phyloP scores from a whole-genome alignment of 1,139 yeast species.

The Geotrichum restrictum region DNA sequence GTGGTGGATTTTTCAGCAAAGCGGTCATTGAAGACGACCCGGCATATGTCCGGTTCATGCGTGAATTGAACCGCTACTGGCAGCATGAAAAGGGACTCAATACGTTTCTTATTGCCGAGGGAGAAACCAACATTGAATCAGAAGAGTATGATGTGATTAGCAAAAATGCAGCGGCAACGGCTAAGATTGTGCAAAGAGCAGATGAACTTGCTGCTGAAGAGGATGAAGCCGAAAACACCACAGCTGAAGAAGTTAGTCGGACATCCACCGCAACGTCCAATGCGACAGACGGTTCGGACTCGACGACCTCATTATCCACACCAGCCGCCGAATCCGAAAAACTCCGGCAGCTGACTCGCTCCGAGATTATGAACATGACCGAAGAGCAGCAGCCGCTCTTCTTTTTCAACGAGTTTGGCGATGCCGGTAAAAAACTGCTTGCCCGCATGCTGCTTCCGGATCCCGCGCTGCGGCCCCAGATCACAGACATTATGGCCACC shows the following conservation, averaged over 20 bases:
- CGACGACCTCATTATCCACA: background rate
- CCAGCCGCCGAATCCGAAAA: background rate
- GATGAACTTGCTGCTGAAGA: constrained; percentile 5
- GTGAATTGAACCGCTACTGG: constrained; percentile 52
- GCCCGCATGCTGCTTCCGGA: constrained; percentile 62
- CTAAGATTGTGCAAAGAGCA: constrained; percentile 1
- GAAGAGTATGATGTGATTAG: constrained; percentile 10
- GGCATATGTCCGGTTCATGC: constrained; percentile 28
- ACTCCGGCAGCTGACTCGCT: constrained; percentile 8
- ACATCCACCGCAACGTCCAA: constrained; percentile 12
- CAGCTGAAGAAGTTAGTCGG: constrained; percentile 16
- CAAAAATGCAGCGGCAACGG: constrained; percentile 10
- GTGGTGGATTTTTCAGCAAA: constrained; percentile 36
- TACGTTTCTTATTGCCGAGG: constrained; percentile 13
- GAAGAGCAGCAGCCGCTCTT: constrained; percentile 63
- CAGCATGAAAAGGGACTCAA: constrained; percentile 46
- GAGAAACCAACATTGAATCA: constrained; percentile 17
- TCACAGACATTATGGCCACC: constrained; percentile 53
- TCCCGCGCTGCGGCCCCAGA: constrained; percentile 67
- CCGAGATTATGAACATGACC: constrained; percentile 17
- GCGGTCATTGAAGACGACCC: constrained; percentile 33
- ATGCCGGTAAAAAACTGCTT: constrained; percentile 29
- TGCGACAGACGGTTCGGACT: constrained; percentile 10
- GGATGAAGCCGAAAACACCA: constrained; percentile 3
- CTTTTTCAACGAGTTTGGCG: constrained; percentile 39